Evolutionary conservation across 306 rosid genomes (phyloP).

Genomic region (Prunus dulcis): DNA sequence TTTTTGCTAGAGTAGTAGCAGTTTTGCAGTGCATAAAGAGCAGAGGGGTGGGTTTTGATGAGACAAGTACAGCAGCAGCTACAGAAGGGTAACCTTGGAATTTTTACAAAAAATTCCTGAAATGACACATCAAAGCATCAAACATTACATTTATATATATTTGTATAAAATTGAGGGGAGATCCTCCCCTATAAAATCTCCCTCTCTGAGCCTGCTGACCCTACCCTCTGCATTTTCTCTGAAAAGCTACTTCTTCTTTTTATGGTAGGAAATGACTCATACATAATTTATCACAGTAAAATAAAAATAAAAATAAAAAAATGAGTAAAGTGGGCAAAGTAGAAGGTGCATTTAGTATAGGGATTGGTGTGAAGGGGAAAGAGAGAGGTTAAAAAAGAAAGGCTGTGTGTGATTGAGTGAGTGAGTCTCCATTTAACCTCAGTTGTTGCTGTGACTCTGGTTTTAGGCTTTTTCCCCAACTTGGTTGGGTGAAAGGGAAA

Average conservation of each 20-base stretch:
- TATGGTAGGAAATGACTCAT: background rate
- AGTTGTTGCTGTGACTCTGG: background rate
- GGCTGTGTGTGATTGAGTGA: background rate
- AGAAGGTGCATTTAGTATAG: background rate
- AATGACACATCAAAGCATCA: conserved; percentile 5
- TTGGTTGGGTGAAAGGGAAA: conserved; percentile 4
- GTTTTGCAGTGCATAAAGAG: background rate
- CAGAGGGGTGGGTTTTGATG: background rate
- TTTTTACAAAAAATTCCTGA: background rate
- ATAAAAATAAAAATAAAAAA: background rate
- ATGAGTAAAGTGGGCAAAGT: too few species aligned
- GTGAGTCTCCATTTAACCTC: background rate
- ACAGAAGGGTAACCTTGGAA: background rate
- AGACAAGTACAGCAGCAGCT: background rate
- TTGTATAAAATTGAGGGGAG: conserved; percentile 27
- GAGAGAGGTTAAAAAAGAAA: background rate
- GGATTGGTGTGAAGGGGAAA: background rate
- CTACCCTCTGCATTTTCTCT: background rate
- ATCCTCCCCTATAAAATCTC: conserved; percentile 5
- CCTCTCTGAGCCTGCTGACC: background rate
- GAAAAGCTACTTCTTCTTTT: background rate
- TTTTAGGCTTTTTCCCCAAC: conserved; percentile 1
- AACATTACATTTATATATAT: background rate
- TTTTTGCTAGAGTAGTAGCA: background rate
- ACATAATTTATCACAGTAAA: background rate